Conservation (phyloP, 345 rosid genomes). For the Salix exigua region DNA sequence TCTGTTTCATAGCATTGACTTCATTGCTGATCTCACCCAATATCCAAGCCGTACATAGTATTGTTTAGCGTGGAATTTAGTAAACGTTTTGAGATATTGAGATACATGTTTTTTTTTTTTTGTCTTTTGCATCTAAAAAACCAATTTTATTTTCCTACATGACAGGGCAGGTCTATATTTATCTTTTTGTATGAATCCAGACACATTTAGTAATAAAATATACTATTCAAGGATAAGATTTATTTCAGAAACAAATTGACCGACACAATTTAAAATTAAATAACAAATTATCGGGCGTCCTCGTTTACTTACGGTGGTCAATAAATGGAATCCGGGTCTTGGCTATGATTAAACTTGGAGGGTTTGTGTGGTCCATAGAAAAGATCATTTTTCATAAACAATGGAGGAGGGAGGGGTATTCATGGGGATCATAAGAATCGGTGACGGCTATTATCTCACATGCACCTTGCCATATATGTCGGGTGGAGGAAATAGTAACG, state of each 20-base stretch:
- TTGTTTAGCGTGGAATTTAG: too few relatives aligned
- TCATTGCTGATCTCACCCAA: neutral
- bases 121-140: too few relatives aligned
- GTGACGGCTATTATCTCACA: conserved; percentile 27
- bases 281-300: neutral
- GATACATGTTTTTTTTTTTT: too few relatives aligned
- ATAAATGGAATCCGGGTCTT: neutral
- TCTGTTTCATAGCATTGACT: neutral
- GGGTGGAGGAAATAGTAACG: conserved; percentile 25
- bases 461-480: conserved; percentile 23
- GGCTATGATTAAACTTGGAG: neutral
- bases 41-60: too few relatives aligned
- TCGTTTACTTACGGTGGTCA: too few relatives aligned
- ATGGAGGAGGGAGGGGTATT: conserved; percentile 9
- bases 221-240: too few relatives aligned
- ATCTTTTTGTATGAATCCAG: too few relatives aligned
- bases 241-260: too few relatives aligned
- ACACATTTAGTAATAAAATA: accelerated
- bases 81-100: too few relatives aligned
- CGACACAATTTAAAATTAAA: neutral
- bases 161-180: too few relatives aligned
- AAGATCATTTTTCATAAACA: neutral
- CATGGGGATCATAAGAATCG: conserved; percentile 31
- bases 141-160: too few relatives aligned
- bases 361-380: neutral